Base-by-base conservation (phyloP, 2,329 filamentous ascomycete species). In the Aspergillus ibericus region DNA sequence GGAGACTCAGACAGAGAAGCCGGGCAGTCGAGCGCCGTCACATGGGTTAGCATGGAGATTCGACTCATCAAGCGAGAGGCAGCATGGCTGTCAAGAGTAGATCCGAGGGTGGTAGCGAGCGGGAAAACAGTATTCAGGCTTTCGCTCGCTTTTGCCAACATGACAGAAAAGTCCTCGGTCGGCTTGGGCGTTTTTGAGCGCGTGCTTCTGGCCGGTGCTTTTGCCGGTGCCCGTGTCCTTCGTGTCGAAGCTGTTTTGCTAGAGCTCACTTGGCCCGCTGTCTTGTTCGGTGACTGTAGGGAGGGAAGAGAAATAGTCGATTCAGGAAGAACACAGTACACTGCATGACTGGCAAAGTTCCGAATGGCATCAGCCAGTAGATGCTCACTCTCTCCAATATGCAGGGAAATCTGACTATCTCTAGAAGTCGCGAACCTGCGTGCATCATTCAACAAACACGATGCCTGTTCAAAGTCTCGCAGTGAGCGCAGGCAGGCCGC, bases 291-390 rank as follows among this genome's bases (percentile, higher is more conserved):
- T 58, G 60, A 75, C 71, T 63, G 73, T 70, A 93, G 80, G 0
- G 91, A 87, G 1, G 93, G 92, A 59, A 93, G 89, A 0, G 92
- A 96, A 25, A 97, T 87, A 0, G 92, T 96, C 0, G 95, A 97
- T 68, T 99, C 95, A 47, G 93, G 91, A 15, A 98, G 83, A 9
- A 93, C 90, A 16, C 91, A 96, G 73, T 93, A 96, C 3, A 95
- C 89, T 2, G 93, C 88, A 73, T 96, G 91, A 4, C 84, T 83
- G 12, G 87, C 83, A 80, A 96, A 90, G 48, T 74, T 66, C 15
- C 71, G 69, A 50, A 78, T 72, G n/a, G 75, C 74, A 53, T 78
- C 69, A 1, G 70, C 71, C 16, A 77, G 67, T 7, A 75, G 63
- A 59, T 75, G 68, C 50, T 76, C 72, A 35, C 72, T 75, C 59